phyloP scores from a whole-genome alignment of 768 basidiomycete genomes.

The Kwoniella europaea region DNA sequence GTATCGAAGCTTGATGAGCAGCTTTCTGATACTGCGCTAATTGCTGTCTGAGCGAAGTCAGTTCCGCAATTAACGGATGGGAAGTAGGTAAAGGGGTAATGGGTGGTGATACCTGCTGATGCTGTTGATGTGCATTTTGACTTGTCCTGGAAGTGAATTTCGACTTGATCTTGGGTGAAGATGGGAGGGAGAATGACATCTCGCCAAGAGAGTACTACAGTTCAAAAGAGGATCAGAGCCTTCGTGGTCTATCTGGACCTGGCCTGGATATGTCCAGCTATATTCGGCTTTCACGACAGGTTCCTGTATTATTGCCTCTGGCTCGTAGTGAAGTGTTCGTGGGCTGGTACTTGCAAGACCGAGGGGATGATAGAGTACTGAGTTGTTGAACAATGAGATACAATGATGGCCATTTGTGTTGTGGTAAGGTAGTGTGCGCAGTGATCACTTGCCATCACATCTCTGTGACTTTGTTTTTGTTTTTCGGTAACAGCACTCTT shows the following conservation, averaged over 20 bases:
- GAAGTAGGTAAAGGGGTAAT: slow-evolving; percentile 26
- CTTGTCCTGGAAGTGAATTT: background rate
- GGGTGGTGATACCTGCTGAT: background rate
- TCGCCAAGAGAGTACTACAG: background rate
- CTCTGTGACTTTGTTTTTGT: background rate
- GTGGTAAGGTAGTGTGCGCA: background rate
- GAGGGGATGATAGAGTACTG: too few species aligned
- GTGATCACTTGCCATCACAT: background rate
- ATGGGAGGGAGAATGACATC: slow-evolving; percentile 14
- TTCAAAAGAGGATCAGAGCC: too few species aligned
- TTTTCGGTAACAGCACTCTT: background rate
- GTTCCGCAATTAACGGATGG: slow-evolving; percentile 56
- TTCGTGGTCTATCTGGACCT: too few species aligned
- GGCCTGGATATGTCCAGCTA: too few species aligned
- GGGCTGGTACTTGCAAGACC: too few species aligned
- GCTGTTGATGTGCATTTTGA: background rate
- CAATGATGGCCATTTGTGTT: too few species aligned
- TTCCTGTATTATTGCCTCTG: too few species aligned
- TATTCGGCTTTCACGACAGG: too few species aligned
- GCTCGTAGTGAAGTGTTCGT: too few species aligned
- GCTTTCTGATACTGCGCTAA: slow-evolving; percentile 53
- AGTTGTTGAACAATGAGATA: too few species aligned
- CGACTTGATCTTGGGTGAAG: slow-evolving; percentile 9
- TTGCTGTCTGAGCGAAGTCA: slow-evolving; percentile 52
- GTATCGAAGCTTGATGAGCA: slow-evolving; percentile 53